Evolutionary conservation across 2,329 filamentous ascomycete species (phyloP).

Genomic region (Graphilbum sp.): DNA sequence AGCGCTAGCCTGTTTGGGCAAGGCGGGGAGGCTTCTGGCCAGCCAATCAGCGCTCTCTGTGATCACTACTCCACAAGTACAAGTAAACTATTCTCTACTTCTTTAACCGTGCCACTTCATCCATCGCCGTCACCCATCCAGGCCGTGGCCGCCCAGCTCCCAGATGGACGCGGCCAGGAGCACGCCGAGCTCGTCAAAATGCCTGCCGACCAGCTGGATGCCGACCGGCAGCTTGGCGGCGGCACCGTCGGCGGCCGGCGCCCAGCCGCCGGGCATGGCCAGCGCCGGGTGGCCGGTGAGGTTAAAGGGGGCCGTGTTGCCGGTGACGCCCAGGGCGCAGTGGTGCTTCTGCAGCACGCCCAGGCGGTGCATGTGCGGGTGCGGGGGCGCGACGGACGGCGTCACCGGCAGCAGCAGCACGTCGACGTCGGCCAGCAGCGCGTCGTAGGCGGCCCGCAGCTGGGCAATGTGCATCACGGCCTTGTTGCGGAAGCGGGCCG

Average conservation of each 20-base stretch:
- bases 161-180: slow-evolving; percentile 15
- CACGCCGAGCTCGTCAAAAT: slow-evolving; percentile 13
- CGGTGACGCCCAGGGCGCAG: slow-evolving; percentile 25
- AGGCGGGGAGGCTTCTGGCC: too few relatives aligned
- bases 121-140: too few relatives aligned
- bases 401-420: slow-evolving; percentile 30
- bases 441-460: slow-evolving; percentile 29
- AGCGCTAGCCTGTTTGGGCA: too few relatives aligned
- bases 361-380: slow-evolving; percentile 16
- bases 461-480: slow-evolving; percentile 27
- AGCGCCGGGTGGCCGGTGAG: slow-evolving; percentile 32
- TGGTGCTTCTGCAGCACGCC: slow-evolving; percentile 23
- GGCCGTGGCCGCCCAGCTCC: slow-evolving; percentile 15
- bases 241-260: slow-evolving; percentile 6
- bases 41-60: background rate
- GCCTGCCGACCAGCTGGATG: slow-evolving; percentile 16
- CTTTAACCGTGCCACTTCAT: too few relatives aligned
- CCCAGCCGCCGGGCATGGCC: slow-evolving; percentile 26
- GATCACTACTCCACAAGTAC: background rate
- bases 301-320: slow-evolving; percentile 31
- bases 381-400: slow-evolving; percentile 25
- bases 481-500: slow-evolving; percentile 20
- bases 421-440: slow-evolving; percentile 24
- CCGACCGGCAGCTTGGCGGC: slow-evolving; percentile 14
- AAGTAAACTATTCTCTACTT: too few relatives aligned